Evolutionary conservation across 176 grass and related monocot genomes (phyloP).

Genomic region (Panicum miliaceum): DNA sequence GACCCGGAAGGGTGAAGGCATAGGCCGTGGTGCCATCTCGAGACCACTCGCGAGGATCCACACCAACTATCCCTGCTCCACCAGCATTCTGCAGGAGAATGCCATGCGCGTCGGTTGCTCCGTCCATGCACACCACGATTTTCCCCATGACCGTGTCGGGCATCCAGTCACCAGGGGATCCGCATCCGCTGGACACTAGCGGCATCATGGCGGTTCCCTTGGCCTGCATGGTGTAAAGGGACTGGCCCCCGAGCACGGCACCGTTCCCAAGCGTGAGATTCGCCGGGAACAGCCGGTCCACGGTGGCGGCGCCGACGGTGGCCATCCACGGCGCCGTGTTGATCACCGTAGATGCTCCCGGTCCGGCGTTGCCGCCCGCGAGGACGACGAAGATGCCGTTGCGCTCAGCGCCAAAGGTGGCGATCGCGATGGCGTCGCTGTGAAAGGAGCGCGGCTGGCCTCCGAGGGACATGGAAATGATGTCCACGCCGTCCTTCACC

Average conservation of each 20-base stretch:
- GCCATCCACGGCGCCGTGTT: slow-evolving; percentile 25
- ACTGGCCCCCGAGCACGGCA: background rate
- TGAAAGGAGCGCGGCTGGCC: background rate
- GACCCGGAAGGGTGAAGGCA: background rate
- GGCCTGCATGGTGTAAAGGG: background rate
- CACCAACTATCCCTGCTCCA: background rate
- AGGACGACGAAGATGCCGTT: background rate
- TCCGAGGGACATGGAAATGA: background rate
- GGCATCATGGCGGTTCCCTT: background rate
- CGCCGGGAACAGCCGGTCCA: slow-evolving; percentile 24
- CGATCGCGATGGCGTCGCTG: background rate
- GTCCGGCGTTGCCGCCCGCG: background rate
- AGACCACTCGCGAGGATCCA: background rate
- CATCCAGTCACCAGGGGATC: too few relatives aligned
- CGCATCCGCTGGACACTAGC: background rate
- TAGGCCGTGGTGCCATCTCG: background rate
- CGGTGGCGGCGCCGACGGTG: background rate
- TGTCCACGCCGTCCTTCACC: slow-evolving; percentile 28
- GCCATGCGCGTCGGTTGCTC: background rate
- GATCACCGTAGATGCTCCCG: background rate
- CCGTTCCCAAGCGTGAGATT: background rate
- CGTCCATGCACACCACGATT: background rate
- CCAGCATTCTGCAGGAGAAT: background rate
- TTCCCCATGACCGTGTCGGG: background rate
- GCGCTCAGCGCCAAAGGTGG: background rate